Conservation (phyloP, 371 early-diverging fungal species). For the Lichtheimia corymbifera region DNA sequence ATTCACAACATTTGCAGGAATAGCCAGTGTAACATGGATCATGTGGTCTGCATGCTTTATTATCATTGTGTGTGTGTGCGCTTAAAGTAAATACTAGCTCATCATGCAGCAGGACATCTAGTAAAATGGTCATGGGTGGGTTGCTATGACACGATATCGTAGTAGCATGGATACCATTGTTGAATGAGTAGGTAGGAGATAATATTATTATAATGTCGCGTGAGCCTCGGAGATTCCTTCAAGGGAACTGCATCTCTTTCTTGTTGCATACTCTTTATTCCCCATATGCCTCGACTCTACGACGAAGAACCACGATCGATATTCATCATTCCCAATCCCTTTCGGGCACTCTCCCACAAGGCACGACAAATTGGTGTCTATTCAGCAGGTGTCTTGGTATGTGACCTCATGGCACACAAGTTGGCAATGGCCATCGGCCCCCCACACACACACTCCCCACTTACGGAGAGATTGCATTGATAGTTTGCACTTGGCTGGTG, state of each 20-base stretch:
- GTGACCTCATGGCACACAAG: not conserved
- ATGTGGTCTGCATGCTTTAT: too few relatives aligned
- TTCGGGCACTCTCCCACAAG: constrained; percentile 49
- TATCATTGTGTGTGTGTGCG: too few relatives aligned
- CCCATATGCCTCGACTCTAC: constrained; percentile 24
- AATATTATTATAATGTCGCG: too few relatives aligned
- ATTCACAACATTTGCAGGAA: too few relatives aligned
- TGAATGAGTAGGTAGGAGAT: too few relatives aligned
- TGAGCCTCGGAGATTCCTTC: too few relatives aligned
- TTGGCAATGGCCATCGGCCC: not conserved
- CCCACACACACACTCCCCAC: not conserved
- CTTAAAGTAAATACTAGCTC: too few relatives aligned
- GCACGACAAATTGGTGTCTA: constrained; percentile 56
- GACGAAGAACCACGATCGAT: constrained; percentile 47
- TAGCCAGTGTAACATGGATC: too few relatives aligned
- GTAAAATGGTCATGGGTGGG: too few relatives aligned
- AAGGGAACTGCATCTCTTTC: not conserved
- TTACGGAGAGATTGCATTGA: not conserved
- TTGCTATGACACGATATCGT: too few relatives aligned
- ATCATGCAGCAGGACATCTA: too few relatives aligned
- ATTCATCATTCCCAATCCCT: constrained; percentile 44
- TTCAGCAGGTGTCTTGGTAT: constrained; percentile 56
- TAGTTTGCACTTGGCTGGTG: constrained; percentile 87
- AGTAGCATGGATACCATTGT: too few relatives aligned
- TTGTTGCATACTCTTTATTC: not conserved